Evolutionary conservation across 495 filamentous ascomycete genomes (phyloP).

Genomic region (Penicillium turbatum): DNA sequence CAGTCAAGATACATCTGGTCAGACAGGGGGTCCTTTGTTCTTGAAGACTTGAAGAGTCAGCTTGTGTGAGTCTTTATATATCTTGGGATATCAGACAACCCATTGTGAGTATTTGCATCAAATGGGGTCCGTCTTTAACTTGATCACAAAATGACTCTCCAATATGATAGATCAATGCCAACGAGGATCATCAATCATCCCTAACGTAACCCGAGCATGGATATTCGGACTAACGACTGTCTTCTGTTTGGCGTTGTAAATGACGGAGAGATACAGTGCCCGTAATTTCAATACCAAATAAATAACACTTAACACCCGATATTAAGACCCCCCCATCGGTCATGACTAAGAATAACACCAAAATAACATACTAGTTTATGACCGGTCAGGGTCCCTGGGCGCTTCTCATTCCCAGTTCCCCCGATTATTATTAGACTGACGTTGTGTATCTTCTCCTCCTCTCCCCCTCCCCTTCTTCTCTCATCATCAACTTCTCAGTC

Average conservation of each 20-base stretch:
- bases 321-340: not conserved
- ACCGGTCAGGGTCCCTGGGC: slow-evolving; percentile 7
- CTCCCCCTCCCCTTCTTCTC: slow-evolving; percentile 11
- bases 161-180: too few species aligned
- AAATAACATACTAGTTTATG: slow-evolving; percentile 10
- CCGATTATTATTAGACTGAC: slow-evolving; percentile 22
- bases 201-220: not conserved
- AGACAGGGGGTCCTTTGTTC: not conserved
- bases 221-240: not conserved
- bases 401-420: slow-evolving; percentile 5
- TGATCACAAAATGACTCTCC: too few species aligned
- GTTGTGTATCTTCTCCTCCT: slow-evolving; percentile 20
- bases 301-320: not conserved
- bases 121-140: not conserved
- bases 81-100: not conserved
- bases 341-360: slow-evolving; percentile 1
- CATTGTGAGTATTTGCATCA: not conserved
- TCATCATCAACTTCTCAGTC: slow-evolving; percentile 5
- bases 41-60: not conserved
- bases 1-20: not conserved
- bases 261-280: not conserved
- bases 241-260: not conserved
- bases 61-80: not conserved
- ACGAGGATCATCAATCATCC: too few species aligned
- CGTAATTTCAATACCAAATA: not conserved